Conservation (phyloP, 345 rosid genomes). For the Linum trigynum region DNA sequence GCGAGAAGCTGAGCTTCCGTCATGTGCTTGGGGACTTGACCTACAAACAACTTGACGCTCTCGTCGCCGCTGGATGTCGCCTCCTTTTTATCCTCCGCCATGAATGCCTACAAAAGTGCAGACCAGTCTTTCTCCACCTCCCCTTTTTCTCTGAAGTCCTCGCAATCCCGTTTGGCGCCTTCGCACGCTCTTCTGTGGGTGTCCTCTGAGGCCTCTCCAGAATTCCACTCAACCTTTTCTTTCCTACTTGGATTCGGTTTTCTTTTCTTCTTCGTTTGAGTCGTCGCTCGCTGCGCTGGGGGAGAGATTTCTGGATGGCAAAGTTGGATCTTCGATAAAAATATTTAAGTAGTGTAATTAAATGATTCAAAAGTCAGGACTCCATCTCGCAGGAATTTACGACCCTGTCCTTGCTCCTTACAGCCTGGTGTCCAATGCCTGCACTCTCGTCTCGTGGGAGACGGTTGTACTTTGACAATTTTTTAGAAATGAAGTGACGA, state of each 20-base stretch:
- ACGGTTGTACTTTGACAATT: not conserved
- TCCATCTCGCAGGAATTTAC: not conserved
- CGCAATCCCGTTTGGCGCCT: no score
- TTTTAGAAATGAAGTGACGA: not conserved
- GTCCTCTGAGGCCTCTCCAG: not conserved
- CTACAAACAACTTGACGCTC: slow-evolving; percentile 95
- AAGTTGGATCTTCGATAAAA: not conserved
- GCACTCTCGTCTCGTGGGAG: not conserved
- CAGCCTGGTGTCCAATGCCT: not conserved
- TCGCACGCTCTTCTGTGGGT: not conserved
- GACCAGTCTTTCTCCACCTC: not conserved
- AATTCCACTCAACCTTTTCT: not conserved
- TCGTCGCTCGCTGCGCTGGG: not conserved
- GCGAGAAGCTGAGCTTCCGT: slow-evolving; percentile 79
- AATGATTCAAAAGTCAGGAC: not conserved
- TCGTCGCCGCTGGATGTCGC: slow-evolving; percentile 42
- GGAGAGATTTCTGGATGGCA: not conserved
- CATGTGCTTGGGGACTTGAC: slow-evolving; percentile 98
- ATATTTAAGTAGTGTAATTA: not conserved
- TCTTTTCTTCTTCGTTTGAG: not conserved
- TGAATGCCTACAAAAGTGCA: slow-evolving; percentile 31
- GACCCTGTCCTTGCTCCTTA: not conserved
- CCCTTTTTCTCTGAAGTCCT: not conserved
- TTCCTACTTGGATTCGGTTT: not conserved
- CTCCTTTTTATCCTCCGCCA: slow-evolving; percentile 59